Evolutionary conservation across 139 green algal genomes (phyloP).

Genomic region (Chlorella sp.): DNA sequence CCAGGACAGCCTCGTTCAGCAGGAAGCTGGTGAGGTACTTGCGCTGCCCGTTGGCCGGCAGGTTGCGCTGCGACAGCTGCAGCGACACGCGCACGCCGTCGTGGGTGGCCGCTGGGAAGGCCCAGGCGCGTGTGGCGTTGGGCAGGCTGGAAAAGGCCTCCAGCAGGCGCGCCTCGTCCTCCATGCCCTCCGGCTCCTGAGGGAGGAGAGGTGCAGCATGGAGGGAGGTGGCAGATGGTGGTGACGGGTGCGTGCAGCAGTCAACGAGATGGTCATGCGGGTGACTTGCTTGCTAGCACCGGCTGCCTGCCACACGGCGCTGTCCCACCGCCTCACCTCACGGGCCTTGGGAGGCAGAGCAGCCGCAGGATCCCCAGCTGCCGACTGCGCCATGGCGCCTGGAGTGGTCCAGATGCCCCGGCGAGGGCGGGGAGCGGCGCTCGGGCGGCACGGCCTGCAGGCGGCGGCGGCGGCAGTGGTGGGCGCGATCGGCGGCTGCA

Average conservation of each 20-base stretch:
- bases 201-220: not conserved
- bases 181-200: constrained; percentile 60
- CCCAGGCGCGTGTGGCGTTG: constrained; percentile 48
- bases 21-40: constrained; percentile 51
- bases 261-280: too few species aligned
- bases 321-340: too few species aligned
- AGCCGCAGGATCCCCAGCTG: not conserved
- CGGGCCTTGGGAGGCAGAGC: too few species aligned
- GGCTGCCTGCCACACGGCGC: too few species aligned
- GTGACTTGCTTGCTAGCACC: too few species aligned
- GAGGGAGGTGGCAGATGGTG: too few species aligned
- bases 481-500: too few species aligned
- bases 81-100: constrained; percentile 42
- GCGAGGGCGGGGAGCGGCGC: too few species aligned
- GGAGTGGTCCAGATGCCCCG: too few species aligned
- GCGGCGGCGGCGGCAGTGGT: too few species aligned
- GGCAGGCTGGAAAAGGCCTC: constrained; percentile 53
- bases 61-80: constrained; percentile 74
- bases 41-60: constrained; percentile 76
- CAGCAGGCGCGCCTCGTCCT: constrained; percentile 53
- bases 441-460: too few species aligned
- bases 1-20: constrained; percentile 37
- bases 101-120: constrained; percentile 6
- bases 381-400: not conserved
- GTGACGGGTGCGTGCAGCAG: too few species aligned